phyloP scores from a whole-genome alignment of 1,139 yeast genomes.

The Scheffersomyces parashehatae region DNA sequence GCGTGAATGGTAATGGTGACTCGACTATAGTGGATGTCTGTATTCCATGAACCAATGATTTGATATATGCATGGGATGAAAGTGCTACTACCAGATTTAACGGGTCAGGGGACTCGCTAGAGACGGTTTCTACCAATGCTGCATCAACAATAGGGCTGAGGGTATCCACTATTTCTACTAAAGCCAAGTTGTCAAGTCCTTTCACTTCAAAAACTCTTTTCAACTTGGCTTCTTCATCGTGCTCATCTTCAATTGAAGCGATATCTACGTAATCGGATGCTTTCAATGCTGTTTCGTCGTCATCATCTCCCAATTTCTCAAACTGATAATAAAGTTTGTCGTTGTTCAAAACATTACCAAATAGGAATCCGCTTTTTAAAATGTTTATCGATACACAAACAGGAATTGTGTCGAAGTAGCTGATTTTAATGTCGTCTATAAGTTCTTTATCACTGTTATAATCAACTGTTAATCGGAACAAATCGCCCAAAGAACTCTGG shows the following conservation, averaged over 20 bases:
- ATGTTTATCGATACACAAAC: conserved; percentile 55
- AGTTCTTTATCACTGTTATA: conserved; percentile 36
- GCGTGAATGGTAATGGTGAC: conserved; percentile 67
- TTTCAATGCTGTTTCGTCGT: conserved; percentile 22
- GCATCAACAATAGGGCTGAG: conserved; percentile 62
- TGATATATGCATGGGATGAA: conserved; percentile 44
- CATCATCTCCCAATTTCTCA: conserved; percentile 64
- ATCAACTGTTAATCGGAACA: conserved; percentile 65
- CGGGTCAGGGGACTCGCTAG: conserved; percentile 36
- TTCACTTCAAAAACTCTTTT: conserved; percentile 19
- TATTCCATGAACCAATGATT: conserved; percentile 59
- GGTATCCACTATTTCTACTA: conserved; percentile 53
- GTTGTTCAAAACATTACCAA: conserved; percentile 62
- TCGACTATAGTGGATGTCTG: conserved; percentile 64
- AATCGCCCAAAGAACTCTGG: conserved; percentile 73
- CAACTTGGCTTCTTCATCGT: background rate
- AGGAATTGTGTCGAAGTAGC: conserved; percentile 77
- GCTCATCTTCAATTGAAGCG: background rate
- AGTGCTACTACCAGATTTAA: conserved; percentile 33
- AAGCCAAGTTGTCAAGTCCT: conserved; percentile 56
- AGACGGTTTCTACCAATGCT: conserved; percentile 35
- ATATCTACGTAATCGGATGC: background rate
- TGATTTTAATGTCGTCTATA: conserved; percentile 35
- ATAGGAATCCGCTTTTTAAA: conserved; percentile 74
- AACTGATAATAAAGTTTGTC: conserved; percentile 74